Evolutionary conservation across 2,329 filamentous ascomycete genomes (phyloP), one percentile per base, ranked within the genome.

Genomic region (Bipolaris oryzae): DNA sequence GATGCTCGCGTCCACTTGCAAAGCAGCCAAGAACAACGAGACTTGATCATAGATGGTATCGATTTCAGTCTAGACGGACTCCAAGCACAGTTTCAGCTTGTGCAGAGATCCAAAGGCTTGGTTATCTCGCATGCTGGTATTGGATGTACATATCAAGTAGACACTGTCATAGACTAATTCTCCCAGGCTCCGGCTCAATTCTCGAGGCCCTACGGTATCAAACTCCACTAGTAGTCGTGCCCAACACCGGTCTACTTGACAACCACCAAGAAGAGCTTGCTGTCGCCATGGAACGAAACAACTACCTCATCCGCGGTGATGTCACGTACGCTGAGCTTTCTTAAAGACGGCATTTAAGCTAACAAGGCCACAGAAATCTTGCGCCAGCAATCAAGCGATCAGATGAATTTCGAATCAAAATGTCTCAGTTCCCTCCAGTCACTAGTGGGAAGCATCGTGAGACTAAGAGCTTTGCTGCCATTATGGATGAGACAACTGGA

Each of bases 231-330:
- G 84, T 99, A 47, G 91, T 96, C 0, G 92, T 99, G 2, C 90
- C 94, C 2, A 99, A 99, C 74, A 83, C 87, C 1, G 81, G 82
- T 6, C 84, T 99, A 0, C 84, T 96, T 67, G 88, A 96, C 70
- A 94, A 99, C 69, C 95, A 99, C 73, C 95, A 99, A 76, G 84
- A 87, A 18, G 92, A 98, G 74, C 84, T 99, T 52, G 94, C 94
- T 0, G 81, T 87, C 47, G 88, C 91, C 63, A 83, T 98, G 54
- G 85, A 89, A 31, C 79, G 81, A 21, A 85, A 91, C 64, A 88
- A 89, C 21, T 96, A 96, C 76, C 86, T 91, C 2, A 82, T 93
- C n/a, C 83, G 88, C 66, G 90, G 89, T 10, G 79, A 82, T 50
- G 78, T 91, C 39, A 81, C 84, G 89, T 92, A 82, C 53, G 83